Conservation (phyloP, 768 basidiomycete species). For the Macrolepiota fuliginosa region DNA sequence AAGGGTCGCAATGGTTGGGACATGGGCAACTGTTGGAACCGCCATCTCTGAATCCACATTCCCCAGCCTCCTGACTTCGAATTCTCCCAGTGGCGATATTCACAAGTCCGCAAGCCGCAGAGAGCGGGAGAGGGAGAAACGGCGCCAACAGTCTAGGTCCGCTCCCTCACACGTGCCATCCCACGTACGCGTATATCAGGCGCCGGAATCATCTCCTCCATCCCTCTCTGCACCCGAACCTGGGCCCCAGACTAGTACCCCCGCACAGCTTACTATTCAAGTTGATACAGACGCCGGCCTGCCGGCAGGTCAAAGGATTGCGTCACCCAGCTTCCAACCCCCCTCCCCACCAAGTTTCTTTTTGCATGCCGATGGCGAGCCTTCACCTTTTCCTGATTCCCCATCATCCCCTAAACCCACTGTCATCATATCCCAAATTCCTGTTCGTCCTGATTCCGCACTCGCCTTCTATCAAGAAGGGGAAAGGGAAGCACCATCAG, state of each 20-base stretch:
- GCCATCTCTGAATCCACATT: conserved; percentile 29
- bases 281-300: conserved; percentile 14
- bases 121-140: conserved; percentile 21
- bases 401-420: conserved; percentile 17
- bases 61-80: conserved; percentile 20
- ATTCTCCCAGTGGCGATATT: conserved; percentile 17
- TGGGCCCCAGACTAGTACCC: conserved; percentile 18
- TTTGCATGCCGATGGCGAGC: conserved; percentile 28
- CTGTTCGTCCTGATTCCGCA: conserved; percentile 29
- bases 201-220: conserved; percentile 17
- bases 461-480: conserved; percentile 27
- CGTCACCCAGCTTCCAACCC: conserved; percentile 19
- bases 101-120: not conserved
- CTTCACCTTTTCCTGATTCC: conserved; percentile 24
- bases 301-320: not conserved
- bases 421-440: conserved; percentile 5
- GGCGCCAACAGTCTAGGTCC: conserved; percentile 26
- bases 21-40: conserved; percentile 36
- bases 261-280: conserved; percentile 19
- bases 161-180: conserved; percentile 28
- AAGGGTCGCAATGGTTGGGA: conserved; percentile 31
- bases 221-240: conserved; percentile 18
- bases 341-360: conserved; percentile 40
- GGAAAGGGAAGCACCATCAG: conserved; percentile 24
- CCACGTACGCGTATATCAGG: conserved; percentile 28